These are phyloP conservation scores for Chaetomium sp. DNA, from an alignment of 2,329 filamentous ascomycete species.

Conservation along the genomic window DNA sequence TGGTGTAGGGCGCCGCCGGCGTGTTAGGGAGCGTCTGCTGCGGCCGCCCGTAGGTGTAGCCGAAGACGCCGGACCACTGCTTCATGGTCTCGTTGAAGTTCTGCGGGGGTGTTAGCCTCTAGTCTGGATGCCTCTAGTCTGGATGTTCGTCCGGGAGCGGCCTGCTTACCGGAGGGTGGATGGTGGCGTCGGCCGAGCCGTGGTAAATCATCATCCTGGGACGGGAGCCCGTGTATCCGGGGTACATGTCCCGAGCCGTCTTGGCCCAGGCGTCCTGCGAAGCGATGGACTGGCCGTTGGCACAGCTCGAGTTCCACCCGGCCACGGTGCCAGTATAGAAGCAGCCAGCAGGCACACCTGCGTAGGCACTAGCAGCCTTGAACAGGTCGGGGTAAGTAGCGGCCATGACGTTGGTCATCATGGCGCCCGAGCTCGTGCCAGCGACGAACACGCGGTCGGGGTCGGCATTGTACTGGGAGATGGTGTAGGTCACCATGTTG, in stretches of 20 bases:
- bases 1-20: conserved; percentile 43
- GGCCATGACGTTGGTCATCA: conserved; percentile 58
- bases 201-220: conserved; percentile 45
- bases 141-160: not conserved
- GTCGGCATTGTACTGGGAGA: conserved; percentile 53
- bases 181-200: conserved; percentile 43
- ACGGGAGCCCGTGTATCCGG: conserved; percentile 49
- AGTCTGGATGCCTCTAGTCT: not conserved
- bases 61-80: conserved; percentile 52
- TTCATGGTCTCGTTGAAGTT: conserved; percentile 49
- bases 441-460: conserved; percentile 52
- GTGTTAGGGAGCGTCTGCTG: conserved; percentile 38
- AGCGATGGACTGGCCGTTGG: conserved; percentile 51
- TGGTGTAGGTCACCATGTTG: conserved; percentile 56
- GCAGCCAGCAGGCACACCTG: conserved; percentile 59
- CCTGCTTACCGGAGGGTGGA: conserved; percentile 34
- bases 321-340: conserved; percentile 48
- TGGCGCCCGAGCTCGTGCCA: conserved; percentile 52
- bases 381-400: conserved; percentile 60
- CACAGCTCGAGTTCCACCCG: conserved; percentile 58
- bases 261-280: conserved; percentile 47
- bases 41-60: conserved; percentile 36
- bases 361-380: conserved; percentile 53
- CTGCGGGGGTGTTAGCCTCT: conserved; percentile 22
- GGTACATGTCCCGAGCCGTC: conserved; percentile 51